Base-by-base conservation (phyloP, 371 early-diverging fungal genomes). In the Actinomucor elegans region DNA sequence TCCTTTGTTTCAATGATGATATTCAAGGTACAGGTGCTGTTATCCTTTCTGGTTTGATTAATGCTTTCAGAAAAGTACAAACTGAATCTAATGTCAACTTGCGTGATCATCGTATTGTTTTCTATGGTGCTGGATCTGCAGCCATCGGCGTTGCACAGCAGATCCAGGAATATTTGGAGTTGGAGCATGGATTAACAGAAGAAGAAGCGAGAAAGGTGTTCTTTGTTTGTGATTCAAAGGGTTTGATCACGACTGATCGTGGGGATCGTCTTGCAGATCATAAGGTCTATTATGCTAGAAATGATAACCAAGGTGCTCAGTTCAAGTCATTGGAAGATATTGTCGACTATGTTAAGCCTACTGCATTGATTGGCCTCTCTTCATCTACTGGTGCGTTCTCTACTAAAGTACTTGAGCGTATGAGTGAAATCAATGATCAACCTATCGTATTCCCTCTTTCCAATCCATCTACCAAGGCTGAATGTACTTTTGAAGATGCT, bases 381-480 rank as follows among this genome's bases (percentile, higher is more conserved):
- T 88, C 92, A 7, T 74, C 83, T 38, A 71, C 85, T 36, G 84
- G 86, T 44, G 86, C 88, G 12, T 94, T 94, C 69, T 81, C 67
- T 38, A 72, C 75, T 48, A 58, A 80, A 4, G 78, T 87, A 3
- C 66, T 94, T 47, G 44, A 60, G 21, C 77, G 81, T 23, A 91
- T 94, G 88, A 84, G 80, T 45, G 64, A 77, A 35, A 54, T 88
- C 47, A 94, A 94, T 68, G 52, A 86, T 29, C 81, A 81, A 14
- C 96, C 96, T 7, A 92, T 94, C 59, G 81, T 96, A 36, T 94
- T 96, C 80, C 96, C 96, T 5, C 83, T 96, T 49, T 94, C 94
- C 12, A 96, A 96, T 64, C 96, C 96, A 10, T 69, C 75, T 48
- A 84, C 80, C 48, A 86, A 92, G 67, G 92, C 94, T 43, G 96